phyloP scores from a whole-genome alignment of 2,329 filamentous ascomycete genomes.

The Phyllosticta citriasiana region DNA sequence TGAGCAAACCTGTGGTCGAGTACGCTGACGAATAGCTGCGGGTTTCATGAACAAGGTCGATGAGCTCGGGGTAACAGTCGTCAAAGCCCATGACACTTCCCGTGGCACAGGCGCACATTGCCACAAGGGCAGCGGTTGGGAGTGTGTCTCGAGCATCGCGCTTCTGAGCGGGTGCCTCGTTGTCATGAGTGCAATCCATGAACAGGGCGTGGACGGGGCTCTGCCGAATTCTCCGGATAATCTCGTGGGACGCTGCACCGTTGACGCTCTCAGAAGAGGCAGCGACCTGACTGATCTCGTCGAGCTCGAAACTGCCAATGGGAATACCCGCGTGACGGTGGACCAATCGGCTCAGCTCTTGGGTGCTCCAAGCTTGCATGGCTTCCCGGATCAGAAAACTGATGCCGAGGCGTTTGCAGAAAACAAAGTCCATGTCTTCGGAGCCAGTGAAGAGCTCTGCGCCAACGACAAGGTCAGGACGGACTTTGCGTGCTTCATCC shows the following conservation, averaged over 20 bases:
- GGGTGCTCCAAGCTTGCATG: slow-evolving; percentile 97
- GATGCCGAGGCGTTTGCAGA: slow-evolving; percentile 84
- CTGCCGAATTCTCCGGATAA: slow-evolving; percentile 73
- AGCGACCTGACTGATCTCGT: slow-evolving; percentile 59
- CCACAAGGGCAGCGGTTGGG: slow-evolving; percentile 85
- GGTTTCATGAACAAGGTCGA: slow-evolving; percentile 89
- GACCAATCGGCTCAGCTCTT: slow-evolving; percentile 82
- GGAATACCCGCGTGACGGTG: slow-evolving; percentile 89
- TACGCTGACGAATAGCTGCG: slow-evolving; percentile 71
- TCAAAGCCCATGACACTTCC: slow-evolving; percentile 98
- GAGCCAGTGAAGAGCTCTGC: slow-evolving; percentile 94
- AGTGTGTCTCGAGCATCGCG: slow-evolving; percentile 88
- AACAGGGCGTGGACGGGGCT: slow-evolving; percentile 87
- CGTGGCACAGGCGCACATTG: slow-evolving; percentile 89
- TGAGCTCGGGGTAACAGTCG: slow-evolving; percentile 83
- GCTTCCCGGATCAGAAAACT: slow-evolving; percentile 90
- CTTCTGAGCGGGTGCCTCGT: slow-evolving; percentile 92
- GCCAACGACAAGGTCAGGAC: slow-evolving; percentile 81
- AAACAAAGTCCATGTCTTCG: slow-evolving; percentile 91
- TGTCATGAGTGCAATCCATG: slow-evolving; percentile 99
- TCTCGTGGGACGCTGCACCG: slow-evolving; percentile 41
- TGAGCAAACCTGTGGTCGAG: slow-evolving; percentile 49
- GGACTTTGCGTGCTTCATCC: slow-evolving; percentile 80
- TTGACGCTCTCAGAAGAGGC: slow-evolving; percentile 32
- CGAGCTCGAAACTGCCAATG: slow-evolving; percentile 95